Base-by-base conservation (phyloP, 2,329 filamentous ascomycete species). In the Didymella arachidicola region DNA sequence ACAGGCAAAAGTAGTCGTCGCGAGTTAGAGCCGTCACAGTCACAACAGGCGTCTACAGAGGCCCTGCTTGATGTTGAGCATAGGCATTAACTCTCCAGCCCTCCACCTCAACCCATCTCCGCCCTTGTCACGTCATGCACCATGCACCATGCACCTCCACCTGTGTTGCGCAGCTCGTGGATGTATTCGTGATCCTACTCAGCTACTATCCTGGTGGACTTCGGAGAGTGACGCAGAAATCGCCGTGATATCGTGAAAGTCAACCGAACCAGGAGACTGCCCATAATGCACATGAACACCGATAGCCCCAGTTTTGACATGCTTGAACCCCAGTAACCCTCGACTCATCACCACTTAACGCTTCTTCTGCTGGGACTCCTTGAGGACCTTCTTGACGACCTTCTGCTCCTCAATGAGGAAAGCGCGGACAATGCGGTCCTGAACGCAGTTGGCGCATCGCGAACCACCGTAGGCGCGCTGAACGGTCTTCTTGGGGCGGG, bases 391-490 rank as follows among this genome's bases (percentile, higher is more conserved):
- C 93, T 99, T 99, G 84, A 99, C 95, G 77, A 99, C 98, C 92
- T 99, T 99, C 88, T 99, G 95, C 89, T 99, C 95, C 87, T 99
- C 96, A 72, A 99, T 98, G 81, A 99, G 85, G 90, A 99, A 99
- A 68, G 95, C 95, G 75, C 95, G 92, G 74, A 97, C 92, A 74
- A 99, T 92, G 76, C 95, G 91, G 86, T 99, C 95, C 83, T 94
- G 93, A 74, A 99, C 95, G 83, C 95, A 99, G 87, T 92, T 95
- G 79, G 91, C 93, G 87, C 95, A 99, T 88, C 95, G 92, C 77
- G 93, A 97, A 79, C 95, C 95, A 82, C 95, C 74, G 82, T 99
- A 99, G 78, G 95, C 93, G 77, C 95, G 93, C 86, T 95, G 92
- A 81, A 99, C 95, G 77, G 92, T 97, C 92, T 99, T 99, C 89